Evolutionary conservation across 768 basidiomycete species (phyloP), one percentile per base, ranked within the genome.

Genomic region (Mycena rosella): DNA sequence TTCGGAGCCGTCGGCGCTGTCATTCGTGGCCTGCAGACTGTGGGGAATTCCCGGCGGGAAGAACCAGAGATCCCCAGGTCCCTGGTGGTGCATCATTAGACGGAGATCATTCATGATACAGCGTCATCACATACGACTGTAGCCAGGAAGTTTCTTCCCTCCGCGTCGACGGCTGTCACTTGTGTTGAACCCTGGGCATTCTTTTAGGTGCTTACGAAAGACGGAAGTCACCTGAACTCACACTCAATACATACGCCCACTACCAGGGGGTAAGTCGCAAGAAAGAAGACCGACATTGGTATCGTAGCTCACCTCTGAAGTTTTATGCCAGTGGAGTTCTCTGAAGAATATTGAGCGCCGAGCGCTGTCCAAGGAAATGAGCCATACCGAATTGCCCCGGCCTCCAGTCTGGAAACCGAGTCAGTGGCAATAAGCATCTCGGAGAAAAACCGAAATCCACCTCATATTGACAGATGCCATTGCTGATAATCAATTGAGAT

Each of bases 31-130:
- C 75, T 88, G 87, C 14, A 89, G 77, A 17, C 84, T 85, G 72
- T 89, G 87, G 1, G 88, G 87, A 56, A 84, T 80, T 6, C 86
- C 87, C 9, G 87, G 80, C 17, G 86, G 87, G 78, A 88, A 87
- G 76, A 82, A 88, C 87, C 87, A 88, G 17, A 87, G 68, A 70
- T 88, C 87, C 18, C 86, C 87, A 38, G 81, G 74, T 32, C 76
- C 75, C 85, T 86, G 53, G 10, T 26, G 44, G 38, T 40, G 36
- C 22, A 40, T 47, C 54, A 55, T 36, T 18, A 59, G 48, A 52
- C 20, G 38, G 18, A 55, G 45, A 44, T 34, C 36, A 24, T 27
- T 34, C 36, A 24, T 27, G 20, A 27, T 10, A 40, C 29, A 10
- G 6, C 6, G 2, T 18, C 30, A 14, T 27, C 24, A 36, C 82